Evolutionary conservation across 2,329 filamentous ascomycete species (phyloP).

Genomic region (Domatiomyces globalis): DNA sequence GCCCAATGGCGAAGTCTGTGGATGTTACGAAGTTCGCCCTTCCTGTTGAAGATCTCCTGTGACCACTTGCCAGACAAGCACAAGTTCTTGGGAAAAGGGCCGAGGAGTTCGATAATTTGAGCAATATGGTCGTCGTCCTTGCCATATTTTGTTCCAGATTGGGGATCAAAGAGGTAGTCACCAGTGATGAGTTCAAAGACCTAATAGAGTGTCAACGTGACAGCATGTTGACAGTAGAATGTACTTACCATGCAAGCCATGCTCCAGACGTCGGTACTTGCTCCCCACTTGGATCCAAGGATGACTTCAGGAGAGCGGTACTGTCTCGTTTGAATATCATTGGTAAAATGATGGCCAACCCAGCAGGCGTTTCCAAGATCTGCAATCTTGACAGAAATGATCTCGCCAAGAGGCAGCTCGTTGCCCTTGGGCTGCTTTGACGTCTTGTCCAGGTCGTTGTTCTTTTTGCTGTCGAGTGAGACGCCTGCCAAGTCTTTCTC

Average conservation of each 20-base stretch:
- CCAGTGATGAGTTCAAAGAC: conserved; percentile 95
- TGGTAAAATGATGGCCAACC: conserved; percentile 98
- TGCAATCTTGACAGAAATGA: conserved; percentile 97
- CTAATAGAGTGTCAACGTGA: conserved; percentile 33
- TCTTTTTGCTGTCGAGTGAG: conserved; percentile 61
- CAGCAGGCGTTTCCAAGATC: conserved; percentile 97
- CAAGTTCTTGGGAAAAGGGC: conserved; percentile 80
- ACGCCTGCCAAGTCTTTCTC: conserved; percentile 91
- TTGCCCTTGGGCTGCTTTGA: conserved; percentile 34
- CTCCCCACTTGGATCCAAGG: conserved; percentile 91
- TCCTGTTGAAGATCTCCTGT: conserved; percentile 96
- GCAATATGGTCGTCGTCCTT: conserved; percentile 99
- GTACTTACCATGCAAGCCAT: conserved; percentile 90
- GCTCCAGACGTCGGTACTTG: conserved; percentile 98
- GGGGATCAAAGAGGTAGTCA: conserved; percentile 95
- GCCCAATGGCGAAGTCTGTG: conserved; percentile 94
- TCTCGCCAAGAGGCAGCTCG: conserved; percentile 38
- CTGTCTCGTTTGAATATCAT: conserved; percentile 95
- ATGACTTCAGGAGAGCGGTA: conserved; percentile 97
- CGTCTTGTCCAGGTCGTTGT: conserved; percentile 44
- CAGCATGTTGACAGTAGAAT: conserved; percentile 3
- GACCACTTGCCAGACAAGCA: conserved; percentile 93
- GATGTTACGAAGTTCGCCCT: conserved; percentile 93
- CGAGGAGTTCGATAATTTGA: conserved; percentile 93
- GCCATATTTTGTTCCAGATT: conserved; percentile 96